Evolutionary conservation across 768 basidiomycete genomes (phyloP), one percentile per base, ranked within the genome.

Genomic region (Naganishia antarctica): DNA sequence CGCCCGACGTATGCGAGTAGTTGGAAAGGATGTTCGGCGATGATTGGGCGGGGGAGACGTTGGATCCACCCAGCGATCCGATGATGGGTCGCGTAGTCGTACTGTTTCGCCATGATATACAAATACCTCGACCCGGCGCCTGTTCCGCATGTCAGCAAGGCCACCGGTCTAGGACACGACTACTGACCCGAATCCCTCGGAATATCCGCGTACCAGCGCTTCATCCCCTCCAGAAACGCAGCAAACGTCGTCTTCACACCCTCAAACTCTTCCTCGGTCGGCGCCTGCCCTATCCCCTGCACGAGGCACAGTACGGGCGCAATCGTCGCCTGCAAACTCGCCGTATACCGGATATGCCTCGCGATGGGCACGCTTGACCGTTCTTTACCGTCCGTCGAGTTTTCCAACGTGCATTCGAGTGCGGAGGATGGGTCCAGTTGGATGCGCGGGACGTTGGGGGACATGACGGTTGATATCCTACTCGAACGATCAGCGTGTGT

Each of bases 21-120:
- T 2, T 18, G 3, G 53, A 4, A 41, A 1, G 40, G 23, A 15
- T 31, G 15, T 12, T 57, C 53, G 23, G 5, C 23, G 23, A 40
- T 57, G 37, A 57, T 12, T 8, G 53, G 53, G 9, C 53, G 53
- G n/a, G 53, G 53, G 2, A 57, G 37, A 1, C 31, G 53, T 25
- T 57, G 53, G 13, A 57, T 41, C 53, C 53, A 57, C 3, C 32
- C 13, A 21, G 53, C 53, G 6, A 57, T 40, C 37, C 53, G 53
- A 23, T 40, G 32, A 31, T 57, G 53, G 7, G 16, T 21, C 23
- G 16, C 23, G 25, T 57, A 57, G 53, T 57, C 53, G 53, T 37
- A 57, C 34, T 57, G 53, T 21, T 40, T 37, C 5, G 53, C 53
- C 21, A 29, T 40, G n/a, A 57, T 57, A 41, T 57, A 57, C 1